Conservation (phyloP, 176 grass and related monocot species). For the Elaeis guineensis region DNA sequence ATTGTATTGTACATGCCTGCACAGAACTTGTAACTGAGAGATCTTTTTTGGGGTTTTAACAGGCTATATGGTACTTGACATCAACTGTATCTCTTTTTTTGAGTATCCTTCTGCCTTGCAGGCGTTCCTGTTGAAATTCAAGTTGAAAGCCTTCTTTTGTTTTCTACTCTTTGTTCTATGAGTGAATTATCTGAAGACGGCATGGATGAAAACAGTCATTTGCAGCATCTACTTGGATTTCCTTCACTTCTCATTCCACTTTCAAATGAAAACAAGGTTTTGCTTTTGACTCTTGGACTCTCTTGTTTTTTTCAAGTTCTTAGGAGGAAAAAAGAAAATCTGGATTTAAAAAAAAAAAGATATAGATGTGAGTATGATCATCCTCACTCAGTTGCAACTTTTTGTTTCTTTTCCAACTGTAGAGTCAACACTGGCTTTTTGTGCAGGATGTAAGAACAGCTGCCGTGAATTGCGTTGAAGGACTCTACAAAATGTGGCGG, state of each 20-base stretch:
- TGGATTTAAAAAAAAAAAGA: too few relatives aligned
- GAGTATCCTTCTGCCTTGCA: constrained; percentile 13
- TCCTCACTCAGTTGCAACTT: not conserved
- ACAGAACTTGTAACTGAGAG: too few relatives aligned
- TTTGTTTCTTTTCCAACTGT: not conserved
- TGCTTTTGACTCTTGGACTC: not conserved
- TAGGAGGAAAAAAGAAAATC: too few relatives aligned
- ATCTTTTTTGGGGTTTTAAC: too few relatives aligned
- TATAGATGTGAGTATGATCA: too few relatives aligned
- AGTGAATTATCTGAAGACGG: constrained; percentile 53
- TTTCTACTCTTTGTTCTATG: constrained; percentile 44
- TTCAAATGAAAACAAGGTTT: constrained; percentile 65
- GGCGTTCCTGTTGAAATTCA: constrained; percentile 47
- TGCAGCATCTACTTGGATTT: constrained; percentile 60
- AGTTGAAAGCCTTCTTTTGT: constrained; percentile 53
- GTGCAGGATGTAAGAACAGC: constrained; percentile 63
- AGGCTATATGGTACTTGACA: too few relatives aligned
- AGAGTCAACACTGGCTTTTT: not conserved
- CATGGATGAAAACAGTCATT: constrained; percentile 57
- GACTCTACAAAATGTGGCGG: constrained; percentile 54
- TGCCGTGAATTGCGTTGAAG: constrained; percentile 67
- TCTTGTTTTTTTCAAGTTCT: too few relatives aligned
- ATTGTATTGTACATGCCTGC: too few relatives aligned
- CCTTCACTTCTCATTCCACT: constrained; percentile 75
- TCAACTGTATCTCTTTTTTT: not conserved